Percentiles rank a stretch among this genome's conserved stretches.
Evolutionary conservation across 305 asterid species (phyloP).

Genomic region (Euphrasia arctica): DNA sequence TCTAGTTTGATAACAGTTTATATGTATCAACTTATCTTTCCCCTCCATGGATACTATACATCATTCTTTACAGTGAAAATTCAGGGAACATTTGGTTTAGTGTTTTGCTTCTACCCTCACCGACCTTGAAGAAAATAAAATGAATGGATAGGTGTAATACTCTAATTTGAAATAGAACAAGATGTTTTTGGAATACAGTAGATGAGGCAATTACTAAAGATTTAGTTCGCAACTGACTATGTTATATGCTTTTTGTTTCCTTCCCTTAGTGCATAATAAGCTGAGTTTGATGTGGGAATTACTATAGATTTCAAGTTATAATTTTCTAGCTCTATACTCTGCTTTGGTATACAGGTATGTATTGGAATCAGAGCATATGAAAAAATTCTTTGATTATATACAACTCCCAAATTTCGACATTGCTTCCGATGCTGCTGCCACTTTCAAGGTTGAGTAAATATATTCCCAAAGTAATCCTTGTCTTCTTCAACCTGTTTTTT

Average conservation of each 20-base stretch:
- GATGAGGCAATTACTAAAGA: conserved; percentile 2
- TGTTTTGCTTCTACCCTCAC: neutral
- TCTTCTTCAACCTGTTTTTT: conserved; percentile 10
- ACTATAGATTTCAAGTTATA: conserved; percentile 3
- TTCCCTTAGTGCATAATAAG: conserved; percentile 16
- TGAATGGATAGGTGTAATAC: neutral
- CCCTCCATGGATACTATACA: neutral
- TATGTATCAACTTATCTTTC: conserved; percentile 1
- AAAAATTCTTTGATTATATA: conserved; percentile 77
- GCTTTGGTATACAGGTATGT: conserved; percentile 55
- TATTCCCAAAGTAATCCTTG: neutral
- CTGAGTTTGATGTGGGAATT: conserved; percentile 13
- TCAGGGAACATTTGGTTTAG: neutral
- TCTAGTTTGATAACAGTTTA: neutral
- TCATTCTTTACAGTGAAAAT: neutral
- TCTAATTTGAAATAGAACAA: conserved; percentile 1
- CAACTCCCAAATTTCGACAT: conserved; percentile 85
- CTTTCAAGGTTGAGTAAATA: conserved; percentile 67
- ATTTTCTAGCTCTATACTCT: conserved; percentile 20
- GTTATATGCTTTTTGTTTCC: conserved; percentile 9
- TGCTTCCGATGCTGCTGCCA: conserved; percentile 95
- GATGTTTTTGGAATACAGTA: conserved; percentile 13
- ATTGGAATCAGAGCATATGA: conserved; percentile 93
- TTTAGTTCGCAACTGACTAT: conserved; percentile 3
- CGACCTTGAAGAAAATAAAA: neutral